Evolutionary conservation across 495 filamentous ascomycete species (phyloP), one percentile per base, ranked within the genome.

Genomic region (Tuber umbilicatum): DNA sequence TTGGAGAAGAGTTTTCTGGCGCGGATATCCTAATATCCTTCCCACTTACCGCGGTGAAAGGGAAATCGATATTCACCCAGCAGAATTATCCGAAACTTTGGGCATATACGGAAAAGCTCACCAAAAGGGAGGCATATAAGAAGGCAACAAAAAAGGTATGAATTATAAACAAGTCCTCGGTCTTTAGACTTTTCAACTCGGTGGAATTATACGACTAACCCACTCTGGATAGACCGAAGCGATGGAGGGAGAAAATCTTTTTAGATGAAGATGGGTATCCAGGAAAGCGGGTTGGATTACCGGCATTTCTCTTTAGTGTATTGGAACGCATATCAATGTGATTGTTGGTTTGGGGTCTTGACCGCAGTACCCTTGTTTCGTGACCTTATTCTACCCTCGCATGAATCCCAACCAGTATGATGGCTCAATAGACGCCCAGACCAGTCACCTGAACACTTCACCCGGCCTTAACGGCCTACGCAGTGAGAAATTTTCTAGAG

Each of bases 1-100:
- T 90, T 79, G 93, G 94, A 7, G 83, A 85, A 19, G 83, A 89
- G 70, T 85, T 97, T 37, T 93, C 91, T 0, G 89, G 89, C 0
- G 94, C 91, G 0, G 94, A 97, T 82, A 91, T 97, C 60, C 81
- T 95, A 79, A 85, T 97, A 84, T 89, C 87, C 77, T 97, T 92
- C 81, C 91, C 91, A 0, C 82, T 97, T 16, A 86, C 89, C 40
- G 87, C 87, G 4, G 88, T 86, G 10, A 85, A 84, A 68, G 81
- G 82, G 40, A 81, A 82, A 1, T 76, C 85, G 23, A 76, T 40
- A 16, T 74, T 90, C 55, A 84, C 85, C 27, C 82, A 85, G 75
- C 87, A 89, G 42, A 84, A 84, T 67, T 90, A 91, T 78, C 90
- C 91, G 68, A 78, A 76, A 74, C 73, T 94, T 38, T 87, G 80